Base-by-base conservation (phyloP, 192 early-diverging fungal genomes). In the Chytriomyces hyalinus region DNA sequence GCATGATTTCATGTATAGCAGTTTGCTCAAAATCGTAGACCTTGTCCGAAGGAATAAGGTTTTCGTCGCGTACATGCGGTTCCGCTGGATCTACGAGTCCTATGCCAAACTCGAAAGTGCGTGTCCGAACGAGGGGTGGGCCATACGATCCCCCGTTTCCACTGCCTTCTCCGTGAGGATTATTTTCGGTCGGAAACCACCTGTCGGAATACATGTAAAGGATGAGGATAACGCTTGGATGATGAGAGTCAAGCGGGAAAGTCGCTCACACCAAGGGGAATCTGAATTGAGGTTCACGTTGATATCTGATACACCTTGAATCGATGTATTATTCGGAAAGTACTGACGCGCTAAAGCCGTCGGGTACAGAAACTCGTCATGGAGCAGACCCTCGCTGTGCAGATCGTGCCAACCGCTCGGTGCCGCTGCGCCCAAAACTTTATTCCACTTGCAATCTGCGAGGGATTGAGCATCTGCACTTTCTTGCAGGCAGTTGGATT, bases 1-100 rank as follows among this genome's bases (percentile, higher is more conserved):
- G 84, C 22, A 86, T 60, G 26, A 86, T 70, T 48, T 86, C 84
- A 59, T 86, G 84, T 8, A 86, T 22, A 5, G 63, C 79, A 6
- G 80, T 75, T 61, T 83, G 82, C 70, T 77, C 74, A 64, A 83
- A 83, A 74, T 83, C 82, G 49, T 79, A 83, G 6, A 78, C 61
- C n/a, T 57, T 63, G 10, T 64, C 73, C 17, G 46, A 26, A 44
- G 74, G 61, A 11, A 17, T 10, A 11, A 49, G 10, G 15, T 49
- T 53, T 4, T 65, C 53, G 28, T 70, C 61, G 15, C 11, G 15
- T 17, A 44, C 5, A 17, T 5, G n/a, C 6, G 6, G 44, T 70
- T 61, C 60, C 61, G 9, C 2, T 17, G 7, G 49, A 13, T 20
- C 53, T 20, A 57, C 53, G 6, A 48, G 20, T 15, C 45, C 68